Evolutionary conservation across 1,284 basidiomycete genomes (phyloP), one percentile per base, ranked within the genome.

Genomic region (Ganoderma resinaceum): DNA sequence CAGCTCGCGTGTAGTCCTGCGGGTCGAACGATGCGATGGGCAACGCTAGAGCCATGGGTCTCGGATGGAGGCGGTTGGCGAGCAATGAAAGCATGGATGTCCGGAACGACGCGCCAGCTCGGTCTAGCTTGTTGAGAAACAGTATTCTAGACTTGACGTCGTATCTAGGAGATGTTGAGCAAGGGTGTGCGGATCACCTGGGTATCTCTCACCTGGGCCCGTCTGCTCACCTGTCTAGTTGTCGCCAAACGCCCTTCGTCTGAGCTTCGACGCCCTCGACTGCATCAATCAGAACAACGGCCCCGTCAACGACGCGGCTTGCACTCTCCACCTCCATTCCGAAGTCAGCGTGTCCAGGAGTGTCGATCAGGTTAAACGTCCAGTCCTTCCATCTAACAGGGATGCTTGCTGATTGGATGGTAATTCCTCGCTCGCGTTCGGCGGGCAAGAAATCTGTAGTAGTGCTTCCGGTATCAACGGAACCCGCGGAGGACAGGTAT

Each of bases 291-390:
- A 97, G 81, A 20, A 97, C 92, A 18, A 97, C 90, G 5, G 94
- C 94, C 67, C 95, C 95, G 75, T 97, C 95, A 1, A 96, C 90
- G 11, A 97, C 92, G 20, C 95, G 88, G 75, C 95, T 95, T 16
- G 95, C 95, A 73, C 95, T 93, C 79, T 96, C 95, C 12, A 97
- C 95, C 76, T 97, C 95, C 92, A 97, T 96, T 2, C 95, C 95
- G 80, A 97, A 97, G 79, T 97, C 95, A 8, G 95, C 94, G 79
- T 97, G 95, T 20, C 95, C 95, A 8, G 95, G 95, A 6, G 95
- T 97, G 76, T 97, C 95, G 61, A 97, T 91, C 46, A 97, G 86
- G 74, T 96, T 96, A 80, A 95, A 93, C 3, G 86, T 89, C 88
- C 92, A 94, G 70, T 88, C 78, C 76, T 91, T 89, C 95, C 95